Conservation (phyloP, 148 eudicot species). For the Cornus kousa region DNA sequence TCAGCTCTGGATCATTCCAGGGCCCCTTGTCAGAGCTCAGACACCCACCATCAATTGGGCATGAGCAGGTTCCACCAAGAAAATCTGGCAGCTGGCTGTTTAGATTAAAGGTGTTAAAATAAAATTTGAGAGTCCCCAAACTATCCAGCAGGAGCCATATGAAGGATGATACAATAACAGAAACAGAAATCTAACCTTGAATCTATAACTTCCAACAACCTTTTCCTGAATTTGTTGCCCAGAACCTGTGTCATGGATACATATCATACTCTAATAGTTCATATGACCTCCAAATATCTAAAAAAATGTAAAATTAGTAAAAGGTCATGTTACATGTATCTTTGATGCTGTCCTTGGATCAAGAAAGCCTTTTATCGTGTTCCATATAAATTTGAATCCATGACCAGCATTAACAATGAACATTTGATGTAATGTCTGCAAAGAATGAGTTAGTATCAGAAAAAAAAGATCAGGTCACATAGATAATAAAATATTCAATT, state of each 20-base stretch:
- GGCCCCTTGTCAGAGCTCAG: conserved; percentile 90
- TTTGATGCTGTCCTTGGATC: conserved; percentile 86
- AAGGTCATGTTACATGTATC: conserved; percentile 60
- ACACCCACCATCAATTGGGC: conserved; percentile 79
- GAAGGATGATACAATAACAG: conserved; percentile 8
- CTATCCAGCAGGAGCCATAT: not conserved
- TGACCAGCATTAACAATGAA: conserved; percentile 88
- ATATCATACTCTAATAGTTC: conserved; percentile 5
- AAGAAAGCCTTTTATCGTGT: conserved; percentile 72
- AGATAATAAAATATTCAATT: not conserved
- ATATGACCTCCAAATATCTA: conserved; percentile 7
- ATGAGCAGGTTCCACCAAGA: conserved; percentile 86
- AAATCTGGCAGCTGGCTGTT: conserved; percentile 92
- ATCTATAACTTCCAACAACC: conserved; percentile 70
- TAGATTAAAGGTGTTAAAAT: conserved; percentile 11
- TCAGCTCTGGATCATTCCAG: conserved; percentile 86
- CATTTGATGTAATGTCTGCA: conserved; percentile 91
- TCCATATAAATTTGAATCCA: conserved; percentile 86
- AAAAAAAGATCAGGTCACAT: not conserved
- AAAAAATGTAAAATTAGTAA: not conserved
- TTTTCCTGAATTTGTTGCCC: conserved; percentile 72
- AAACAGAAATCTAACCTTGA: conserved; percentile 47
- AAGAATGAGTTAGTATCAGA: conserved; percentile 19
- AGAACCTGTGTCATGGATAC: conserved; percentile 53
- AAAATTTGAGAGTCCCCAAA: conserved; percentile 9